Evolutionary conservation across 2,329 filamentous ascomycete species (phyloP).

Genomic region (Mollisia scopiformis): DNA sequence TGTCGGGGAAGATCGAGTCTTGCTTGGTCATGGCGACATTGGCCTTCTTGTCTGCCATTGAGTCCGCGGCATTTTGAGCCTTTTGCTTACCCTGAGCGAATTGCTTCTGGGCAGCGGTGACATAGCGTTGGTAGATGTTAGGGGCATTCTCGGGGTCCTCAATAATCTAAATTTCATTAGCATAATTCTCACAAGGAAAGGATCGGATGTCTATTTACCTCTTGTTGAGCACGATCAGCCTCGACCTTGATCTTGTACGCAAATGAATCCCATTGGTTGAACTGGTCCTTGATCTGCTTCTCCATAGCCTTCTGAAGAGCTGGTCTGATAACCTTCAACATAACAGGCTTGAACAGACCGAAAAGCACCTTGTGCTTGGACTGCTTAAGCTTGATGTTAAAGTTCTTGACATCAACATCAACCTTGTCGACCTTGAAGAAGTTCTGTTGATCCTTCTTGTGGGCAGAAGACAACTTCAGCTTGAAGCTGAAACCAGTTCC

Average conservation of each 20-base stretch:
- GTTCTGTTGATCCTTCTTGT: slow-evolving; percentile 74
- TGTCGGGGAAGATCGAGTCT: slow-evolving; percentile 89
- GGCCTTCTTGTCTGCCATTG: slow-evolving; percentile 73
- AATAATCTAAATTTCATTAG: slow-evolving; percentile 44
- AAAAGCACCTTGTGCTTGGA: slow-evolving; percentile 95
- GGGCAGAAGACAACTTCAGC: slow-evolving; percentile 81
- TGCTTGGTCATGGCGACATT: slow-evolving; percentile 86
- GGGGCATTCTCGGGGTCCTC: slow-evolving; percentile 72
- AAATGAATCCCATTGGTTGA: slow-evolving; percentile 73
- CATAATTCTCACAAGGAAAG: background rate
- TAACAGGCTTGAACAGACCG: slow-evolving; percentile 80
- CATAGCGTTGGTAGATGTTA: slow-evolving; percentile 88
- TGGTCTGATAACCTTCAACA: slow-evolving; percentile 82
- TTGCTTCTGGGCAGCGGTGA: slow-evolving; percentile 73
- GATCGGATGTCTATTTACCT: slow-evolving; percentile 36
- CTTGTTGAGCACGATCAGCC: slow-evolving; percentile 71
- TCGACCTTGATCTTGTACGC: slow-evolving; percentile 81
- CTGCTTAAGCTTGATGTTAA: slow-evolving; percentile 89
- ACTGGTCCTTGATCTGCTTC: slow-evolving; percentile 84
- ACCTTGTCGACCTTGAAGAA: slow-evolving; percentile 97
- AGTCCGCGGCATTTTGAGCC: slow-evolving; percentile 67
- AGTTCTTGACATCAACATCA: slow-evolving; percentile 71
- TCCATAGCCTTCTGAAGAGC: slow-evolving; percentile 86
- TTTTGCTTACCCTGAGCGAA: slow-evolving; percentile 78
- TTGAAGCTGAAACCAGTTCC: slow-evolving; percentile 91